These are phyloP conservation scores for Ogataea nitratoaversa DNA, from an alignment of 805 yeast genomes.

Conservation along the genomic window DNA sequence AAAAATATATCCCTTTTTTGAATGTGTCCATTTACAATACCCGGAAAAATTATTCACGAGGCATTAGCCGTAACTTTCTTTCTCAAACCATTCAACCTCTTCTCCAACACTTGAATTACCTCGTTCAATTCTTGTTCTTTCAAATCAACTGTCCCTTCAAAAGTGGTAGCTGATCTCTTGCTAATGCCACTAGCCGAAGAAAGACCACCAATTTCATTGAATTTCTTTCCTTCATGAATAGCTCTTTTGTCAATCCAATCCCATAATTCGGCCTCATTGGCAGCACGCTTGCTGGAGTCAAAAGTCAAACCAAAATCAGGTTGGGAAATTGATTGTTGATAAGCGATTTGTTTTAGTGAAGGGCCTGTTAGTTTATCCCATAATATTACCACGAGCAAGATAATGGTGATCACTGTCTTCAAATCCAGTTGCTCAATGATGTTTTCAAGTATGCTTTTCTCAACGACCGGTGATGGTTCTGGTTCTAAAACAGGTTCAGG, in stretches of 20 bases:
- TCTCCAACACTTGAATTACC: constrained; percentile 41
- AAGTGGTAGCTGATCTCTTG: too few species aligned
- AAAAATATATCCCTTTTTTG: too few species aligned
- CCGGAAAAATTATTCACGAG: too few species aligned
- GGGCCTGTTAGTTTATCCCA: constrained; percentile 14
- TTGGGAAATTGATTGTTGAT: constrained; percentile 3
- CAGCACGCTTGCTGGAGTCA: constrained; percentile 29
- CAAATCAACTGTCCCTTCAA: background rate
- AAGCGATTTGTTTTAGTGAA: constrained; percentile 3
- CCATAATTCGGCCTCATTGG: constrained; percentile 64
- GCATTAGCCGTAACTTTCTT: constrained; percentile 6
- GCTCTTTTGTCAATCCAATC: constrained; percentile 55
- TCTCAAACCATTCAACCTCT: constrained; percentile 34
- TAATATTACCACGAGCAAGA: constrained; percentile 16
- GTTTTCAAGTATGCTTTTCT: constrained; percentile 10
- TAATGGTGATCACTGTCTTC: constrained; percentile 15
- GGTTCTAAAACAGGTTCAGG: constrained; percentile 7
- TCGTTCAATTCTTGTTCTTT: constrained; percentile 41
- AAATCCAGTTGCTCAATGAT: constrained; percentile 22
- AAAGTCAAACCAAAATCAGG: constrained; percentile 3
- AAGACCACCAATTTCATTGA: too few species aligned
- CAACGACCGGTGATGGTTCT: background rate
- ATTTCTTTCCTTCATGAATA: constrained; percentile 8
- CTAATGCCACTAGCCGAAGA: too few species aligned
- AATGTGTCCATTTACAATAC: too few species aligned